phyloP scores from a whole-genome alignment of 202 grass and related monocot species.

The Schoenoplectus triqueter region DNA sequence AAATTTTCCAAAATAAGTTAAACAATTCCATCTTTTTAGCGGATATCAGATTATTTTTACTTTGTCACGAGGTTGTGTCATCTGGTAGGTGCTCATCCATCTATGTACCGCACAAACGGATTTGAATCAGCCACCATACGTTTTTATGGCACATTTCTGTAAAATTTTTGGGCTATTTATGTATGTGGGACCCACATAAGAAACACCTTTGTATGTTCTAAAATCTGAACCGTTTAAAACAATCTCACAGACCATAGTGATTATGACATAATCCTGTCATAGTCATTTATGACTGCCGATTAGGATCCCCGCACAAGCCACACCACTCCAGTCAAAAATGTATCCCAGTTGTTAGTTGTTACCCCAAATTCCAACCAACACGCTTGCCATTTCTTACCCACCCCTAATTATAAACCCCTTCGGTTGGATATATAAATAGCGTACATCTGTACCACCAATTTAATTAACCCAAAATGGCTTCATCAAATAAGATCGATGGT shows the following conservation, averaged over 20 bases:
- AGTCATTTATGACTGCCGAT: no score
- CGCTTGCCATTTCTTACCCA: background rate
- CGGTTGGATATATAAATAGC: constrained; percentile 26
- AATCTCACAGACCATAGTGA: no score
- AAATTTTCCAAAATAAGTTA: background rate
- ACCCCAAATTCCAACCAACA: constrained; percentile 36
- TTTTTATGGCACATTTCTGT: no score
- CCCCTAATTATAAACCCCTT: background rate
- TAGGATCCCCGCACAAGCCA: background rate
- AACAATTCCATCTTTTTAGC: background rate
- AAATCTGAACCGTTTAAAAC: no score
- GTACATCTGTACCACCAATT: background rate
- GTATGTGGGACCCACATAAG: no score
- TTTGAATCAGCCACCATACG: no score
- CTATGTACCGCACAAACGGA: background rate
- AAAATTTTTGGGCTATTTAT: no score
- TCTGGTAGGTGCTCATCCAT: background rate
- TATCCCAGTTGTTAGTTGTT: background rate
- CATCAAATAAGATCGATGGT: constrained; percentile 35
- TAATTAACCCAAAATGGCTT: constrained; percentile 25
- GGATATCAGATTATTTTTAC: background rate
- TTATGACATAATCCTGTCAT: no score
- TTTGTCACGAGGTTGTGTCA: background rate
- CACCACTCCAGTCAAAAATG: background rate
- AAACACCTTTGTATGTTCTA: no score